Conservation (phyloP, 768 basidiomycete species). For the Pisolithus orientalis region DNA sequence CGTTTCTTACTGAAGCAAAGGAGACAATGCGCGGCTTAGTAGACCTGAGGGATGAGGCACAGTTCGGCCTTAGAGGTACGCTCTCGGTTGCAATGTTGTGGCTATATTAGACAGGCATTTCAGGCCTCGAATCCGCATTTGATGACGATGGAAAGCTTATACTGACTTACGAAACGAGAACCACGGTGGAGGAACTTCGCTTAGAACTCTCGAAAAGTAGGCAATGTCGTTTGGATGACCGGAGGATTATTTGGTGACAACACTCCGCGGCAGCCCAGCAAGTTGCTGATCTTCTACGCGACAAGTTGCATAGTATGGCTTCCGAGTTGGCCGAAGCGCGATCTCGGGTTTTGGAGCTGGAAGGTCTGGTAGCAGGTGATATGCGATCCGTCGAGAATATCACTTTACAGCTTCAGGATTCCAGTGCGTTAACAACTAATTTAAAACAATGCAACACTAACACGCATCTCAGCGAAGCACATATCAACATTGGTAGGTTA, state of each 20-base stretch:
- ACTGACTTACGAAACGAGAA: conserved; percentile 19
- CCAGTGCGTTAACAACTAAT: conserved; percentile 12
- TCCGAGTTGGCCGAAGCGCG: conserved; percentile 39
- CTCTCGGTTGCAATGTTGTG: not conserved
- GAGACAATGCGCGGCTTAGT: conserved; percentile 19
- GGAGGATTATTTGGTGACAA: not conserved
- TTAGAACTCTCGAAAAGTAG: conserved; percentile 31
- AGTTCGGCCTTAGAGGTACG: conserved; percentile 22
- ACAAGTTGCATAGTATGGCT: conserved; percentile 37
- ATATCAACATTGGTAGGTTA: conserved; percentile 17
- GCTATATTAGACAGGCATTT: not conserved
- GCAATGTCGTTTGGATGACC: conserved; percentile 3
- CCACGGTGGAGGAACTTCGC: conserved; percentile 28
- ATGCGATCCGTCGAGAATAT: conserved; percentile 16
- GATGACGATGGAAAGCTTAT: conserved; percentile 23
- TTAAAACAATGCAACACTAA: conserved; percentile 9
- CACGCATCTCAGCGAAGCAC: conserved; percentile 10
- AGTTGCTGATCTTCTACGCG: conserved; percentile 43
- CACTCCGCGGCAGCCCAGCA: conserved; percentile 34
- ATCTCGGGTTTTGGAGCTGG: conserved; percentile 33
- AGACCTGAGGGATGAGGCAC: conserved; percentile 16
- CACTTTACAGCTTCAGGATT: conserved; percentile 17
- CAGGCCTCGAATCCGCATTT: conserved; percentile 26
- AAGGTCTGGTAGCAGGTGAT: conserved; percentile 18
- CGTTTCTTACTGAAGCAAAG: conserved; percentile 18